Percentiles rank a stretch among this genome's conserved stretches.
phyloP scores from a whole-genome alignment of 177 flowering plant species.

The Vitis hybrid region DNA sequence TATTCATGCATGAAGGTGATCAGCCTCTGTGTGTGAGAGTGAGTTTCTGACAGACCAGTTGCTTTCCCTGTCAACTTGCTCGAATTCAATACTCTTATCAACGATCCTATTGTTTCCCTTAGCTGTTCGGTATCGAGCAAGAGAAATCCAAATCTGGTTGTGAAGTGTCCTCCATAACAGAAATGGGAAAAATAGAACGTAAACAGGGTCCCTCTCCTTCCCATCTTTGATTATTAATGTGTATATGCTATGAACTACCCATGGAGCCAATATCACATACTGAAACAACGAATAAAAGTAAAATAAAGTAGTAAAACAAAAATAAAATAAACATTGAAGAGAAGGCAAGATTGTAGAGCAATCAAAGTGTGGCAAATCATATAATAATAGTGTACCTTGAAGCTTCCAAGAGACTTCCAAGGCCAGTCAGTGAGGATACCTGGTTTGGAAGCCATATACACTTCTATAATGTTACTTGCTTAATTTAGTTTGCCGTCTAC shows the following conservation, averaged over 20 bases:
- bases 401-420: slow-evolving; percentile 55
- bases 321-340: not conserved
- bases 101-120: slow-evolving; percentile 30
- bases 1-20: no score
- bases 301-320: no score
- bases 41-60: slow-evolving; percentile 2
- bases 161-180: slow-evolving; percentile 29
- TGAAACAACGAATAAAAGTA: slow-evolving; percentile 1
- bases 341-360: not conserved
- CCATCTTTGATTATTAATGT: slow-evolving; percentile 12
- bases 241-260: slow-evolving; percentile 28
- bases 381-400: slow-evolving; percentile 37
- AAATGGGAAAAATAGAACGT: slow-evolving; percentile 26
- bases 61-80: slow-evolving; percentile 37
- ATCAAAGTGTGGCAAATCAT: not conserved
- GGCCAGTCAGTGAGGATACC: slow-evolving; percentile 66
- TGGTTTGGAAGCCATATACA: slow-evolving; percentile 49
- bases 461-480: no score
- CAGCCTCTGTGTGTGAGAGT: no score
- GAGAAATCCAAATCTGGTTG: slow-evolving; percentile 32
- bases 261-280: slow-evolving; percentile 51
- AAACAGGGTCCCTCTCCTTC: slow-evolving; percentile 27
- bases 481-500: no score
- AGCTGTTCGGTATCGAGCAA: slow-evolving; percentile 33
- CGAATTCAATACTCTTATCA: slow-evolving; percentile 33